These are phyloP conservation scores for Moesziomyces sp. DNA, from an alignment of 1,284 basidiomycete genomes.

Conservation along the genomic window DNA sequence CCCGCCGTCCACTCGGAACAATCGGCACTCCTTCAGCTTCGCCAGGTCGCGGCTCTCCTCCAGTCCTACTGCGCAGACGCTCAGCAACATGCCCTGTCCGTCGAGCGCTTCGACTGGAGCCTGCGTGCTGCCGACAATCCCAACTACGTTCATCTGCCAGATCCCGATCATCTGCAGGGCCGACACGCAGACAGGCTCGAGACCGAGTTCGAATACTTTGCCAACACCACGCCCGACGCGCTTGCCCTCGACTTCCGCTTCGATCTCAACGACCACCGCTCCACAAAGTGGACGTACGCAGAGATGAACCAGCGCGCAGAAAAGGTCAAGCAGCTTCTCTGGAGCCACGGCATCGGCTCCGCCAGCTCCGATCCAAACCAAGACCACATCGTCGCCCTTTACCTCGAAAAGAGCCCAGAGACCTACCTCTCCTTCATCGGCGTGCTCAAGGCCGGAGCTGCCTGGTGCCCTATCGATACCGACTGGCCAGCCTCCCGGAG, in stretches of 20 bases:
- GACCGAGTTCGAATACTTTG: conserved; percentile 57
- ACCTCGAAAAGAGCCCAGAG: conserved; percentile 59
- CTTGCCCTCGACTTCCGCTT: conserved; percentile 60
- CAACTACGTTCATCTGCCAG: conserved; percentile 33
- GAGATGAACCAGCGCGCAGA: conserved; percentile 55
- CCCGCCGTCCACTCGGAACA: conserved; percentile 42
- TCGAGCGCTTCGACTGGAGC: conserved; percentile 38
- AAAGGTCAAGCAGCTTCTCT: conserved; percentile 46
- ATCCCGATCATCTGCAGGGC: conserved; percentile 22
- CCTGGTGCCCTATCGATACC: conserved; percentile 69
- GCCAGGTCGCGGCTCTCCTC: conserved; percentile 45
- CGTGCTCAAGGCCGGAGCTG: conserved; percentile 65
- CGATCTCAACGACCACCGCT: conserved; percentile 28
- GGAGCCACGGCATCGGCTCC: conserved; percentile 48
- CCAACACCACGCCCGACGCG: conserved; percentile 30
- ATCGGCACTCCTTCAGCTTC: conserved; percentile 51
- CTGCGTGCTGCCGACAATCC: conserved; percentile 51
- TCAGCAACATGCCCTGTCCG: conserved; percentile 31
- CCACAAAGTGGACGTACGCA: conserved; percentile 52
- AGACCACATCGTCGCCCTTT: conserved; percentile 61
- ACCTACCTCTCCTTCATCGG: conserved; percentile 62
- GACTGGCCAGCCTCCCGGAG: conserved; percentile 65
- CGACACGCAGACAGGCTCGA: conserved; percentile 45
- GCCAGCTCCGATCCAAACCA: conserved; percentile 20
- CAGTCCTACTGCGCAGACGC: conserved; percentile 25